phyloP scores from a whole-genome alignment of 2,329 filamentous ascomycete species.

The Microdochium trichocladiopsis region DNA sequence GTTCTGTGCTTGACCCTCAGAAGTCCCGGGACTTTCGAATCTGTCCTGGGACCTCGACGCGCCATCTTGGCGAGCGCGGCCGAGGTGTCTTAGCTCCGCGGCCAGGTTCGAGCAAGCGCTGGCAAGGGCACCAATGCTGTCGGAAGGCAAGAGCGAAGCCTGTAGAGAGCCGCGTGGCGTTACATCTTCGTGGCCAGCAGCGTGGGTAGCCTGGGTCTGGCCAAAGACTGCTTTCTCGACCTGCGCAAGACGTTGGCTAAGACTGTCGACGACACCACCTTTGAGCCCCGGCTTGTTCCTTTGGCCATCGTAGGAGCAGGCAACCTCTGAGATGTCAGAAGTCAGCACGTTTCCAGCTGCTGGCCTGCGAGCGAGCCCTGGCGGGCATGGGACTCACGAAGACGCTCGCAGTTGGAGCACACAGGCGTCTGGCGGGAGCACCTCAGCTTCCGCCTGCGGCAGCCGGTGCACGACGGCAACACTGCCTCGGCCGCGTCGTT shows the following conservation, averaged over 20 bases:
- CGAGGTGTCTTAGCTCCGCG: no score
- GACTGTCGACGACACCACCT: background rate
- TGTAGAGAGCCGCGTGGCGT: no score
- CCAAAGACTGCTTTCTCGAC: background rate
- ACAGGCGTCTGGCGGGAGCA: conserved; percentile 18
- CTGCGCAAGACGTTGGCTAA: background rate
- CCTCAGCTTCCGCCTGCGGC: conserved; percentile 11
- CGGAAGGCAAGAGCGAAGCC: no score
- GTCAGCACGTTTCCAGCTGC: no score
- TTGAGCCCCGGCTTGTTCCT: background rate
- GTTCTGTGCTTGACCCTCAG: no score
- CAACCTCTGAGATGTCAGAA: background rate
- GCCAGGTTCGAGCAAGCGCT: no score
- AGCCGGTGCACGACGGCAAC: conserved; percentile 1
- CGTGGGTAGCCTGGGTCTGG: background rate
- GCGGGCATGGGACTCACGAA: background rate
- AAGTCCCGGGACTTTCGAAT: no score
- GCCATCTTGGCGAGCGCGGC: no score
- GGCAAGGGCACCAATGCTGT: no score
- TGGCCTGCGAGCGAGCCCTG: no score
- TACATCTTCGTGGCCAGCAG: background rate
- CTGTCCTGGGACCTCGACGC: no score
- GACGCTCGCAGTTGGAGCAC: background rate
- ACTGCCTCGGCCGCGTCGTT: conserved; percentile 14
- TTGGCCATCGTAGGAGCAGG: background rate